Evolutionary conservation across 2,329 filamentous ascomycete species (phyloP).

Genomic region (Colletotrichum liriopes): DNA sequence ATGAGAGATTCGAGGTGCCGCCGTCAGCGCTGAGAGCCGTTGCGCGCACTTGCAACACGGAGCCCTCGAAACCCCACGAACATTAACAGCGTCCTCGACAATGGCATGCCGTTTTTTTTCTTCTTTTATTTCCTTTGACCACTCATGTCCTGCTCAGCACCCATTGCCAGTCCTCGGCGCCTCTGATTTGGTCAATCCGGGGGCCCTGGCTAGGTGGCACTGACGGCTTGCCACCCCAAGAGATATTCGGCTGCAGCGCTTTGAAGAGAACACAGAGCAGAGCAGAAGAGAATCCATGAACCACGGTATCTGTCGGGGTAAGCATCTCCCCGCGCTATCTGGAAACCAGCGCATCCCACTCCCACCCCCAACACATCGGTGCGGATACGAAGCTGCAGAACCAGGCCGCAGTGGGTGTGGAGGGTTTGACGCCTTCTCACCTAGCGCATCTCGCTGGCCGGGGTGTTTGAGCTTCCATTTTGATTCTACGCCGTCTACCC

Average conservation of each 20-base stretch:
- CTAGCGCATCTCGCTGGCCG: slow-evolving; percentile 23
- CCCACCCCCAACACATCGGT: slow-evolving; percentile 28
- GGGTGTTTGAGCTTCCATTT: slow-evolving; percentile 24
- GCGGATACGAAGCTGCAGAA: slow-evolving; percentile 41
- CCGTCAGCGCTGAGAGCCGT: not conserved
- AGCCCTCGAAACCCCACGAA: not conserved
- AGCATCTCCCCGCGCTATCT: slow-evolving; percentile 28
- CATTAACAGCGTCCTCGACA: not conserved
- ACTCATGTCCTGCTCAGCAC: not conserved
- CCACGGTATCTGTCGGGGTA: slow-evolving; percentile 1
- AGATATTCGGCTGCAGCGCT: not conserved
- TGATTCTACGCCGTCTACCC: slow-evolving; percentile 27
- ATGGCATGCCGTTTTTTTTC: not conserved
- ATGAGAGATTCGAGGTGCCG: not conserved
- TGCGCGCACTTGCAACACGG: not conserved
- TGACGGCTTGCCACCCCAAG: not conserved
- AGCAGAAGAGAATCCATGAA: not conserved
- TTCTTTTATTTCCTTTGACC: not conserved
- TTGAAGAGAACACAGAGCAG: not conserved
- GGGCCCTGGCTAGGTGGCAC: slow-evolving; percentile 13
- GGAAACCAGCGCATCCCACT: not conserved
- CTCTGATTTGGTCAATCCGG: not conserved
- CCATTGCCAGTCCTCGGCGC: not conserved
- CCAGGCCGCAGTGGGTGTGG: slow-evolving; percentile 19
- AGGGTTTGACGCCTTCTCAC: slow-evolving; percentile 11